Evolutionary conservation across 2,329 filamentous ascomycete genomes (phyloP), one percentile per base, ranked within the genome.

Genomic region (Fusarium sp.): DNA sequence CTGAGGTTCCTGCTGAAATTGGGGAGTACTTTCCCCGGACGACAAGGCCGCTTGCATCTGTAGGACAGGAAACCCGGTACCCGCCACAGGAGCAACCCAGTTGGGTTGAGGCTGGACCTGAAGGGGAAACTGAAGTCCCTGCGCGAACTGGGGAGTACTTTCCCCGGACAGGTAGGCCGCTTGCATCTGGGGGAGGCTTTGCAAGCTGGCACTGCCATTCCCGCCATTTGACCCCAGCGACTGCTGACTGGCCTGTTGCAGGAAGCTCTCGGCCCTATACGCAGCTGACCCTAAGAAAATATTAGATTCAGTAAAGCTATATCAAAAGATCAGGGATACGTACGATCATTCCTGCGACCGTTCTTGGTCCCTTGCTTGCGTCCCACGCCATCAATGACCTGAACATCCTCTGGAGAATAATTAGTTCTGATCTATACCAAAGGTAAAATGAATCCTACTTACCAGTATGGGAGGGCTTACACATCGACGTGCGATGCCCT

Each of bases 341-440:
- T 53, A 53, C 34, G 10, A 13, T 12, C 7, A 53, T 27, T 8
- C 7, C 21, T 53, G n/a, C 23, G 23, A n/a, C n/a, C 4, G 5
- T 42, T 42, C 14, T 21, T 53, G 23, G 30, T 42, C 13, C 49
- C 49, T 9, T 14, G 37, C 18, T 53, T 53, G 13, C 49, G 23
- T 4, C 49, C 49, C 13, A 53, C 49, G 11, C 49, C 23, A 13
- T 53, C 34, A 18, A 53, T 20, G 14, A 53, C n/a, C 21, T n/a
- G 14, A n/a, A 53, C 34, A 16, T 3, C 6, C 2, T 53, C 49
- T 53, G 4, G 21, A 8, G 20, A 27, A 27, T 8, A 7, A 18
- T 51, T 18, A 51, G 49, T n/a, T 13, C 23, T 43, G 8, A 7
- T 14, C 12, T 8, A n/a, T 41, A 23, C 2, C 8, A 3, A 3